phyloP scores from a whole-genome alignment of 2,329 filamentous ascomycete species.

The Colletotrichum acutatum region DNA sequence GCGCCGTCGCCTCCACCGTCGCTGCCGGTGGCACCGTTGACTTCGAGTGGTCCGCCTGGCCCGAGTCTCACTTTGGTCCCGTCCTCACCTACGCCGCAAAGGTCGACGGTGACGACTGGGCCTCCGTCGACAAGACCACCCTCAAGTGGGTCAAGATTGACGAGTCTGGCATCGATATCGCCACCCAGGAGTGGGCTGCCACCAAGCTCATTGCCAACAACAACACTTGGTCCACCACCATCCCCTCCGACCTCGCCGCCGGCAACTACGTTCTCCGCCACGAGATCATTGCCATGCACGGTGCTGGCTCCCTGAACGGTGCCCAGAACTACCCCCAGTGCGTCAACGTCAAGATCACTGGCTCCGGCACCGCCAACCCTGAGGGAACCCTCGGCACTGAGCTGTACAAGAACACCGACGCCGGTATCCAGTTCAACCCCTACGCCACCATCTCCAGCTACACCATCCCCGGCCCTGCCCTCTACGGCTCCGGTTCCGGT shows the following conservation, averaged over 20 bases:
- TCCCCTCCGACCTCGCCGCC: slow-evolving; percentile 45
- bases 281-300: slow-evolving; percentile 64
- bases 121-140: slow-evolving; percentile 60
- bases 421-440: slow-evolving; percentile 47
- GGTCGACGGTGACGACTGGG: slow-evolving; percentile 65
- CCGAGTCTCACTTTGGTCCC: slow-evolving; percentile 59
- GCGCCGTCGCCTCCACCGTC: slow-evolving; percentile 49
- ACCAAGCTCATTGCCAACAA: slow-evolving; percentile 54
- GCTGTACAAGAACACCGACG: slow-evolving; percentile 43
- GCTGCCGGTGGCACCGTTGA: slow-evolving; percentile 52
- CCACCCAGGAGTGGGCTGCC: slow-evolving; percentile 47
- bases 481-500: slow-evolving; percentile 22
- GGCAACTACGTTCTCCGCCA: slow-evolving; percentile 62
- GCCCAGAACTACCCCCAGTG: slow-evolving; percentile 65
- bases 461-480: slow-evolving; percentile 45
- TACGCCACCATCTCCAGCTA: slow-evolving; percentile 44
- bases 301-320: slow-evolving; percentile 52
- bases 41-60: slow-evolving; percentile 56
- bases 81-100: slow-evolving; percentile 73
- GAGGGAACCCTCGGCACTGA: slow-evolving; percentile 44
- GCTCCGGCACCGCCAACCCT: slow-evolving; percentile 48
- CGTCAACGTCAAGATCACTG: slow-evolving; percentile 58
- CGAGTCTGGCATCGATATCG: slow-evolving; percentile 61
- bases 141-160: slow-evolving; percentile 74
- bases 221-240: slow-evolving; percentile 46